Percentiles rank a stretch among this genome's conserved stretches.
phyloP scores from a whole-genome alignment of 169 alveolate species.

The Cryptosporidium parvum region DNA sequence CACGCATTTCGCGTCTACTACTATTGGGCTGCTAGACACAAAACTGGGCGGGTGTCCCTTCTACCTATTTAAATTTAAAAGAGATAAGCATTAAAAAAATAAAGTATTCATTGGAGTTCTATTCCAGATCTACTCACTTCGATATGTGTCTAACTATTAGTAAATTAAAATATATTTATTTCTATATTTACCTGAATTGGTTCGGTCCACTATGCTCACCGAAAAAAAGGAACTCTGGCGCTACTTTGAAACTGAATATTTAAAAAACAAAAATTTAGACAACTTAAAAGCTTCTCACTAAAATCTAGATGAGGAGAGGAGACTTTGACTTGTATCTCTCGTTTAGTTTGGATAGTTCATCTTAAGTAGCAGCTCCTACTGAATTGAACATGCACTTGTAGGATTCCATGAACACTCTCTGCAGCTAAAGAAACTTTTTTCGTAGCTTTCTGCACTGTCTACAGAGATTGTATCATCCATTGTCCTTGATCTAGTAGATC shows the following conservation, averaged over 20 bases:
- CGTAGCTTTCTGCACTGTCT: constrained; percentile 36
- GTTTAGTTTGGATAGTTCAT: background rate
- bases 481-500: background rate
- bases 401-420: constrained; percentile 75
- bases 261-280: background rate
- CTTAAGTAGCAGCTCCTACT: background rate
- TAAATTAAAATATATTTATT: too few relatives aligned
- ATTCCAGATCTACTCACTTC: background rate
- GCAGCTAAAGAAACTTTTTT: constrained; percentile 39
- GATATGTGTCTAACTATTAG: background rate
- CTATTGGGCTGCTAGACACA: background rate
- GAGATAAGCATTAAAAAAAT: background rate
- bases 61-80: background rate
- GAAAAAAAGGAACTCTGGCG: background rate
- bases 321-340: too few relatives aligned
- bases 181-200: background rate
- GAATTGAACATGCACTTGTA: constrained; percentile 15
- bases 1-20: constrained; percentile 15
- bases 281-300: background rate
- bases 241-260: background rate
- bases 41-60: constrained; percentile 33
- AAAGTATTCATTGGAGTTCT: background rate
- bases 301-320: background rate
- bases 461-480: background rate
- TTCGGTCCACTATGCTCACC: background rate